Base-by-base conservation (phyloP, 2,329 filamentous ascomycete species). In the Fusarium pininemorale region DNA sequence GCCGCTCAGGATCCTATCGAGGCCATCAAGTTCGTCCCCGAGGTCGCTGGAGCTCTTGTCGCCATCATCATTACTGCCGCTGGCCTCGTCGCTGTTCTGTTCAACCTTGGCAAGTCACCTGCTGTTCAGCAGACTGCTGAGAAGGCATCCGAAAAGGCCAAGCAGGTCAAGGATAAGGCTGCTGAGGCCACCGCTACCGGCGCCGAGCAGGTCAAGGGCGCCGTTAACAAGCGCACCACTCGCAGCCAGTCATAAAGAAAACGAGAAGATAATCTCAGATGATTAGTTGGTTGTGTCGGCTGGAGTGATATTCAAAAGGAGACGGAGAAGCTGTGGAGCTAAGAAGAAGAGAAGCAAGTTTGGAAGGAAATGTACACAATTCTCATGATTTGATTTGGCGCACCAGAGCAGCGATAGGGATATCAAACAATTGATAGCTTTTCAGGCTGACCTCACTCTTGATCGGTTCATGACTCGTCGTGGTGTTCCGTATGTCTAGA, bases 21-120 rank as follows among this genome's bases (percentile, higher is more conserved):
- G 85, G 95, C 95, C 60, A 86, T 95, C 85, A 94, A 94, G 86
- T 93, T 94, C 79, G 93, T 98, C 75, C 96, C 96, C 75, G 96
- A 98, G 86, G 92, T 97, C 78, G 94, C 95, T 73, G 95, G 91
- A 80, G 94, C 91, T 80, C 86, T 97, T 80, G 93, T 87, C 80
- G 93, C 92, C 75, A 82, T 95, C 74, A 82, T 92, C 51, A 85
- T 94, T 64, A 91, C 92, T 55, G 80, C 96, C 76, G 82, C 97
- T 70, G 90, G 92, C 75, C 79, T 98, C 73, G 84, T 97, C 74
- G 84, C 93, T 72, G 88, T 90, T 77, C 85, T 93, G 73, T 83
- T 96, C 78, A 87, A 89, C 76, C 83, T 90, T 73, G 90, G 90
- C 78, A 87, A 89, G 64, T 86, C 93, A 51, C 90, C 93, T 75